phyloP scores from a whole-genome alignment of 2,329 filamentous ascomycete genomes.

The Bertia moriformis region DNA sequence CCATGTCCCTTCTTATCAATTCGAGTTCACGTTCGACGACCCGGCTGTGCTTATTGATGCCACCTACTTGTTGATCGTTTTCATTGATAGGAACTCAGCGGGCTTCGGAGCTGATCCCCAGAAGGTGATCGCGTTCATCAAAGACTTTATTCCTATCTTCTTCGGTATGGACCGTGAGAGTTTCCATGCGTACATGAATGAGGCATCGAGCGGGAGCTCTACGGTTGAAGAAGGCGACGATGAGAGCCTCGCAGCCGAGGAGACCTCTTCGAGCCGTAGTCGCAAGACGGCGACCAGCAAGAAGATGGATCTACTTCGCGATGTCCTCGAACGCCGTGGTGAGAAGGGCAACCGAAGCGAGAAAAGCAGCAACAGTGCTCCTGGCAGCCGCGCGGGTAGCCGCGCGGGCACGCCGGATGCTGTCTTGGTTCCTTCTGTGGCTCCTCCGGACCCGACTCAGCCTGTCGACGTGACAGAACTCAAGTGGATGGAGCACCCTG shows the following conservation, averaged over 20 bases:
- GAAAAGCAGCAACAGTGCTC: constrained; percentile 35
- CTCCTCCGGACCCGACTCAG: constrained; percentile 47
- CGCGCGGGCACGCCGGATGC: constrained; percentile 81
- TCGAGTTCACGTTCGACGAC: constrained; percentile 61
- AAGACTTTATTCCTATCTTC: constrained; percentile 29
- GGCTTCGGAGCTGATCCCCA: constrained; percentile 24
- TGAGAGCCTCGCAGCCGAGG: constrained; percentile 49
- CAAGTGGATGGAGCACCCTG: constrained; percentile 48
- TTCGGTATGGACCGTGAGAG: constrained; percentile 28
- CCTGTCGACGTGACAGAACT: constrained; percentile 45
- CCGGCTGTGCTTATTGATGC: constrained; percentile 34
- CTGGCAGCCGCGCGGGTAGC: constrained; percentile 52
- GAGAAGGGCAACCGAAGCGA: constrained; percentile 61
- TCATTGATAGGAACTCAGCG: constrained; percentile 24
- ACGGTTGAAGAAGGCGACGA: constrained; percentile 70
- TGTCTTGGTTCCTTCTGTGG: constrained; percentile 64
- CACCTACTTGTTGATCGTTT: constrained; percentile 25
- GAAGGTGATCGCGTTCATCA: constrained; percentile 26
- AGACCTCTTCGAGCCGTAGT: constrained; percentile 42
- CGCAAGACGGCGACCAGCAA: constrained; percentile 59
- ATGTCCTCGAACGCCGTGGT: constrained; percentile 71
- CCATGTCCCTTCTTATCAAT: constrained; percentile 55
- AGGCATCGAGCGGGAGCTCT: constrained; percentile 33
- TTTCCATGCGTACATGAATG: constrained; percentile 25
- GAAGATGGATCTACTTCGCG: constrained; percentile 69